phyloP scores from a whole-genome alignment of 164 flowering plant species.

The Platanus orientalis region DNA sequence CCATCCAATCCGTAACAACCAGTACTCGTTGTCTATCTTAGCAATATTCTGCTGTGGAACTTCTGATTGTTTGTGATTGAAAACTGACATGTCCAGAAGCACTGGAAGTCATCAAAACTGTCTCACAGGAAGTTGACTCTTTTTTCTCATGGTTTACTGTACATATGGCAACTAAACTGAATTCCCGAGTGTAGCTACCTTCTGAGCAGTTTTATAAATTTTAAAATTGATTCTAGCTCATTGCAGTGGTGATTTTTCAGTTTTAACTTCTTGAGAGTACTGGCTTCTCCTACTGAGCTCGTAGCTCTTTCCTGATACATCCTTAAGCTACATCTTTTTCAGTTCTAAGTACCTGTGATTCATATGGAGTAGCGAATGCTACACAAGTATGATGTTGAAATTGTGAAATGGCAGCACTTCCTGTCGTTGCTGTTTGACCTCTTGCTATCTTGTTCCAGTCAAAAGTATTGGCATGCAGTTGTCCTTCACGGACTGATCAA shows the following conservation, averaged over 20 bases:
- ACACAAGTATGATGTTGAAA: not conserved
- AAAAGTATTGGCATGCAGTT: too few relatives aligned
- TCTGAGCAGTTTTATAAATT: too few relatives aligned
- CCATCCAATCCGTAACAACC: conserved; percentile 37
- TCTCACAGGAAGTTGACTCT: conserved; percentile 16
- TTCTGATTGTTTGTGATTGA: not conserved
- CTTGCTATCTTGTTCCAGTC: not conserved
- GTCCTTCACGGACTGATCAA: too few relatives aligned
- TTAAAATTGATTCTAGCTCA: conserved; percentile 10
- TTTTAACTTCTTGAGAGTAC: not conserved
- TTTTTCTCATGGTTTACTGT: conserved; percentile 22
- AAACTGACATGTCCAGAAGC: not conserved
- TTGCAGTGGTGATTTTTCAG: too few relatives aligned
- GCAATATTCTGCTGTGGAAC: conserved; percentile 10
- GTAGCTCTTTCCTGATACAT: too few relatives aligned
- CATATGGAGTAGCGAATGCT: not conserved
- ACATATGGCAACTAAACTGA: conserved; percentile 17
- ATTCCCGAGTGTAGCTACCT: conserved; percentile 11
- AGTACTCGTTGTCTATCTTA: conserved; percentile 4
- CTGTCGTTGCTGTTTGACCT: not conserved
- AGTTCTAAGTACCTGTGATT: not conserved
- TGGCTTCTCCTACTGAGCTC: not conserved
- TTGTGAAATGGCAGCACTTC: not conserved
- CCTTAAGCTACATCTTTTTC: not conserved
- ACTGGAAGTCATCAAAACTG: too few relatives aligned